Base-by-base conservation (phyloP, 2,329 filamentous ascomycete species). In the Cryphonectria carpinicola region DNA sequence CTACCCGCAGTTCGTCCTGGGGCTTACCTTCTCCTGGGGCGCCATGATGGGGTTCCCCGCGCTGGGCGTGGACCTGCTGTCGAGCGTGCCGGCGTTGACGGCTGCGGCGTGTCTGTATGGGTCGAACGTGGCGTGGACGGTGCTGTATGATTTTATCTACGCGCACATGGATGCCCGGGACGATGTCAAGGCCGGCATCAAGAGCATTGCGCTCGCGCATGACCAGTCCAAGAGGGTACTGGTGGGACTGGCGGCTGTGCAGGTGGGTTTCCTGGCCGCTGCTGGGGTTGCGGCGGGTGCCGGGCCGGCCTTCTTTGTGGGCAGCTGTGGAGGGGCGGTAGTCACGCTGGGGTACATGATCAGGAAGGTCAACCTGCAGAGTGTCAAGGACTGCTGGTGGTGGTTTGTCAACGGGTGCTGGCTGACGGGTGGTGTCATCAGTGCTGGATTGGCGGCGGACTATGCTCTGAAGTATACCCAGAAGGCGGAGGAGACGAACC, bases 101-200 rank as follows among this genome's bases (percentile, higher is more conserved):
- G 89, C 92, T 1, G 92, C 92, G 0, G 88, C 85, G 3, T 88
- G 88, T 70, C 82, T 97, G 65, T 97, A 97, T 78, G 82, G 87
- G 14, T 94, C 92, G 60, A 96, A 94, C 75, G 85, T 96, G 35
- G 90, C 93, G 3, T 97, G 94, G 94, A 97, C 93, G 0, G 87
- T 97, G 37, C 82, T 97, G 54, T 97, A 97, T 79, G 94, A 97
- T 79, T 97, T 96, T 89, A 94, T 97, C 43, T 97, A 97, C 80
- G 94, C 94, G 19, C 94, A 97, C 79, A 95, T 96, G 90, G 94
- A 97, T 76, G 92, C 95, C 79, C 91, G 91, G 77, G 93, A 97
- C 76, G 94, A 97, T 77, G 89, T 86, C 72, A 94, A 94, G 80
- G 93, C 91, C 0, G 94, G 94, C 11, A 96, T 97, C 82, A 97